Base-by-base conservation (phyloP, 345 rosid species). In the Salix exigua region DNA sequence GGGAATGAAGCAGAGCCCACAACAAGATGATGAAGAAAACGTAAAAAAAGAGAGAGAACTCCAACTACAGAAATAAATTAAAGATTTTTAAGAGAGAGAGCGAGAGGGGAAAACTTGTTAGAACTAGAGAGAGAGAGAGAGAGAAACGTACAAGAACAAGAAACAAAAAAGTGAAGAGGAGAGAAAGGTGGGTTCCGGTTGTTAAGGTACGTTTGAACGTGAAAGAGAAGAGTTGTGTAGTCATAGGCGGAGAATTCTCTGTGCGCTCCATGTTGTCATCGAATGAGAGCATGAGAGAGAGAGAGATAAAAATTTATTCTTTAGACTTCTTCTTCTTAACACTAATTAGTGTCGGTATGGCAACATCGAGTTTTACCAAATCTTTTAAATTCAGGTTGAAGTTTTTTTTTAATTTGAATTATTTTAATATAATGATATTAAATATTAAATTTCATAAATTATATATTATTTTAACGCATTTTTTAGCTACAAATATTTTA, bases 221-320 rank as follows among this genome's bases (percentile, higher is more conserved):
- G 76, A 42, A 62, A 25, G 30, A 8, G 30, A 26, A 72, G 60
- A 53, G 11, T 12, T 9, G 18, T 9, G 18, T 46, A 46, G 21
- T 23, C 33, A 46, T 70, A 70, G 79, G 64, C 79, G 70, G n/a
- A 77, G 62, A 61, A 61, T 18, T 76, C 79, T 61, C 67, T 55
- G 40, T 53, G 19, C 35, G 16, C 23, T 8, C 73, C 79, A 76
- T 55, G 28, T 48, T 19, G 74, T 48, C 48, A 61, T 23, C 25
- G 31, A 6, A 16, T 64, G n/a, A 26, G n/a, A 64, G 31, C 19
- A 64, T 18, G n/a, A 64, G 12, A n/a, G 13, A n/a, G 10, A 25
- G 25, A 55, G 62, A 55, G 26, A 40, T 35, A 35, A 35, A 35
- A 35, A 35, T 5, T 35, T 35, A 35, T 35, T 35, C 37, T 35